Conservation (phyloP, 768 basidiomycete species). For the Suillus lakei region DNA sequence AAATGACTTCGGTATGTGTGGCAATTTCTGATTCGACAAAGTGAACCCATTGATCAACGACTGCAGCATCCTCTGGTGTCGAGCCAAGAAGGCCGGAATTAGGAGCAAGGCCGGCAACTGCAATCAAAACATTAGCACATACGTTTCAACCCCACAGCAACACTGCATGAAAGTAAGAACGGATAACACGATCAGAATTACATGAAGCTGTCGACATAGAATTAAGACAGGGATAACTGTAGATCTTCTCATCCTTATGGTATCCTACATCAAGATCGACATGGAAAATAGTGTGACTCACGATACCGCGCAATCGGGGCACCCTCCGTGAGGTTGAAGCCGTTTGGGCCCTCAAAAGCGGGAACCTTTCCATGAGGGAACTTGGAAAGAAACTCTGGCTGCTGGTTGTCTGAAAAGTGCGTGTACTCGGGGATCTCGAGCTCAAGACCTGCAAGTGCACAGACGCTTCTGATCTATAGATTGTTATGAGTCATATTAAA, state of each 20-base stretch:
- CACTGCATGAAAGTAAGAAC: not conserved
- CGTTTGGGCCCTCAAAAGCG: slow-evolving; percentile 75
- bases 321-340: slow-evolving; percentile 80
- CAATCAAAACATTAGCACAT: slow-evolving; percentile 20
- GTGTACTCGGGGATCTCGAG: slow-evolving; percentile 58
- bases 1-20: slow-evolving; percentile 39
- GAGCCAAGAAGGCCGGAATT: slow-evolving; percentile 80
- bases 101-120: slow-evolving; percentile 79
- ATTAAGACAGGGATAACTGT: slow-evolving; percentile 82
- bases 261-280: slow-evolving; percentile 14
- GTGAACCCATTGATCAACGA: slow-evolving; percentile 86
- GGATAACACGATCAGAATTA: slow-evolving; percentile 14
- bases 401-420: slow-evolving; percentile 70
- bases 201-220: slow-evolving; percentile 52
- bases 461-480: slow-evolving; percentile 56
- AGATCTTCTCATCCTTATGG: slow-evolving; percentile 38
- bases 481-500: slow-evolving; percentile 9
- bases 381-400: slow-evolving; percentile 71
- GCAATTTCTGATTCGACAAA: slow-evolving; percentile 73
- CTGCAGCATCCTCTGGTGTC: slow-evolving; percentile 66
- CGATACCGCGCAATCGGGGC: slow-evolving; percentile 85
- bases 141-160: slow-evolving; percentile 3
- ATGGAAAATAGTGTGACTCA: slow-evolving; percentile 41
- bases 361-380: slow-evolving; percentile 89
- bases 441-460: slow-evolving; percentile 62